Base-by-base conservation (phyloP, 2,329 filamentous ascomycete genomes). In the Xenoacremonium recifei region DNA sequence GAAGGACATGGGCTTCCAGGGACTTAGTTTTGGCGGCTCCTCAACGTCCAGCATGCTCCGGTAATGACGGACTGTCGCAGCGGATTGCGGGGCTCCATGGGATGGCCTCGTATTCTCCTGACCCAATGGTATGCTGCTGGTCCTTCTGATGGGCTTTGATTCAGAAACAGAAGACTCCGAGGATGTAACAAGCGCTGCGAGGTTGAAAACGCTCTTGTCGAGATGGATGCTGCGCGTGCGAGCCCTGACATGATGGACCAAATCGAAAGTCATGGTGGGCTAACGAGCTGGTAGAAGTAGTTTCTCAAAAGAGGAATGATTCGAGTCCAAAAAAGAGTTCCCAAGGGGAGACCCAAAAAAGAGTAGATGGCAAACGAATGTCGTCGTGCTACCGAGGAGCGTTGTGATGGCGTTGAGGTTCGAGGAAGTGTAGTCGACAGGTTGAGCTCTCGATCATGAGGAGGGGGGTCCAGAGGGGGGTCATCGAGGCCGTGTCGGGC, bases 1-100 rank as follows among this genome's bases (percentile, higher is more conserved):
- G 51, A 71, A 74, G 10, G 66, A 66, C 48, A 76, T 65, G 23
- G 69, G 68, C 38, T 66, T 66, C 48, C 68, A 60, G 4, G 69
- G 64, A 6, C 61, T 65, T 18, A 78, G 62, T 44, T 51, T 72
- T 11, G 75, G 73, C 3, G 71, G 67, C 20, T 69, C 67, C 33
- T 76, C 75, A 15, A 79, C 63, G 34, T 76, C 70, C 16, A 79
- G 64, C 76, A 80, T 76, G 59, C 75, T 80, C 45, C 72, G 69
- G 50, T 71, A 76, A 32, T 66, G 65, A 6, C 50, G 64, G 25
- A 57, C 42, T 4, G 51, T 54, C n/a, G 36, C 39, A 16, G 51
- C 42, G 2, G 48, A 32, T 25, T 39, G 40, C 7, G 50, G 37
- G 3, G 49, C 21, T 10, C 33, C 15, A 16, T 45, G 42, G 15